A percentile compares a stretch with the other conserved stretches of the same genome.
Evolutionary conservation across 2,329 filamentous ascomycete species (phyloP).

Genomic region (Exophiala alcalophila): DNA sequence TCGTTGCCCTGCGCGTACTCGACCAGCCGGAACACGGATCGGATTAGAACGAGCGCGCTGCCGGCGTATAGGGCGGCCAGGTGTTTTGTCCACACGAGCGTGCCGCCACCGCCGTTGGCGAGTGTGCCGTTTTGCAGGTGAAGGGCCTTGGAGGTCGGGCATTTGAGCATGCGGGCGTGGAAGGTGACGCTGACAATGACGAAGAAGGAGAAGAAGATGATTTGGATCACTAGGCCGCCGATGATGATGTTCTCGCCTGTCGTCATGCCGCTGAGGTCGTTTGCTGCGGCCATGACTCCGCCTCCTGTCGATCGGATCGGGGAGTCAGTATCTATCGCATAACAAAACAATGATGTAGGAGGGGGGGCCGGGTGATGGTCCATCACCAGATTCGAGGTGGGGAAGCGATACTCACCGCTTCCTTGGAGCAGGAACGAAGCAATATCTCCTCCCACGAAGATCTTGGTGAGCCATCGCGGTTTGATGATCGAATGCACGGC

Average conservation of each 20-base stretch:
- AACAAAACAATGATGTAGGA: background rate
- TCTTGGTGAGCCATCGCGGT: slow-evolving; percentile 37
- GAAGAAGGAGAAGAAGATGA: slow-evolving; percentile 53
- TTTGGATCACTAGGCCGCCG: slow-evolving; percentile 46
- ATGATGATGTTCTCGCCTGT: slow-evolving; percentile 46
- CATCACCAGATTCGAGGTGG: too few relatives aligned
- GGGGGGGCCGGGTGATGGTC: background rate
- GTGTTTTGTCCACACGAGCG: slow-evolving; percentile 36
- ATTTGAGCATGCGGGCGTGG: slow-evolving; percentile 1
- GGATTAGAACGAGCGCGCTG: slow-evolving; percentile 33
- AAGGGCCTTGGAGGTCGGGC: slow-evolving; percentile 4
- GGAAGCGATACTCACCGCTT: background rate
- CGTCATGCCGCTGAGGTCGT: slow-evolving; percentile 25
- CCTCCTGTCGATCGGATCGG: slow-evolving; percentile 6
- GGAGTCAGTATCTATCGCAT: background rate
- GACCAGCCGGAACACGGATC: slow-evolving; percentile 35
- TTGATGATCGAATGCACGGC: slow-evolving; percentile 37
- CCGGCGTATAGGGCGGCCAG: slow-evolving; percentile 34
- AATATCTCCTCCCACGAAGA: slow-evolving; percentile 46
- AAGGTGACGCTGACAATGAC: slow-evolving; percentile 42
- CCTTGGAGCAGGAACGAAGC: slow-evolving; percentile 46
- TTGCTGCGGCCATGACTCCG: slow-evolving; percentile 11
- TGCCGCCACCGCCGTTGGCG: background rate
- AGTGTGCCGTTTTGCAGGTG: background rate
- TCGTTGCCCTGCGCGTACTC: slow-evolving; percentile 35